Conservation (phyloP, 2,329 filamentous ascomycete species). For the Aureobasidium sp. region DNA sequence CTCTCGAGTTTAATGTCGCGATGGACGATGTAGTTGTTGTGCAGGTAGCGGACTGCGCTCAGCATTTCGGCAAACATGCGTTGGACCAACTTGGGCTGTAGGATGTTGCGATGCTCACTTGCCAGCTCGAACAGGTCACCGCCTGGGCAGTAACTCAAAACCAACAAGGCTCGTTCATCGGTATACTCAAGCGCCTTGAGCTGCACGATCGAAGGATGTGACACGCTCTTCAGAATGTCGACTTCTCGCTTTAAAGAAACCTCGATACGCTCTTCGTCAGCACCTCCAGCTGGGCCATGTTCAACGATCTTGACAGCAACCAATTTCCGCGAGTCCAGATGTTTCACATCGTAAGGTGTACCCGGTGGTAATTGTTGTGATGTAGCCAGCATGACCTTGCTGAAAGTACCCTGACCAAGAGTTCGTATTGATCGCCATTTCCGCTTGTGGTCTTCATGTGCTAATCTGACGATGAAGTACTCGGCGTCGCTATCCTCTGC, state of each 20-base stretch:
- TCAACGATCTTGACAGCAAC: constrained; percentile 95
- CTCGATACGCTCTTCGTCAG: constrained; percentile 86
- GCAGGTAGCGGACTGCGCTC: constrained; percentile 76
- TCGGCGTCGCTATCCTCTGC: constrained; percentile 34
- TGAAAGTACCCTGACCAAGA: constrained; percentile 91
- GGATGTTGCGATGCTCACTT: constrained; percentile 59
- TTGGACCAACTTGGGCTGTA: constrained; percentile 64
- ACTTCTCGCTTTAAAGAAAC: constrained; percentile 91
- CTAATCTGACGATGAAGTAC: constrained; percentile 42
- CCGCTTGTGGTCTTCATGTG: constrained; percentile 62
- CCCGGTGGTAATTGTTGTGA: constrained; percentile 53
- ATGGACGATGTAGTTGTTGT: constrained; percentile 81
- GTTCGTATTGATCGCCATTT: constrained; percentile 74
- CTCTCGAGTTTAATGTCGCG: constrained; percentile 98
- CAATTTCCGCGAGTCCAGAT: constrained; percentile 64
- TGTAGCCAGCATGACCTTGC: constrained; percentile 84
- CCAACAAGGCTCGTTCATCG: constrained; percentile 71
- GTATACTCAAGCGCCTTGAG: constrained; percentile 89
- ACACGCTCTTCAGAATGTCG: constrained; percentile 82
- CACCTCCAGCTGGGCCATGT: constrained; percentile 86
- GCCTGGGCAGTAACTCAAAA: constrained; percentile 86
- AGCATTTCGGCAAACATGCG: constrained; percentile 88
- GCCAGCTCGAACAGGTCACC: constrained; percentile 94
- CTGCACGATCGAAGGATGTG: constrained; percentile 83
- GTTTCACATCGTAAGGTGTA: constrained; percentile 38